Base-by-base conservation (phyloP, 2,329 filamentous ascomycete species). In the Penicillium freii region DNA sequence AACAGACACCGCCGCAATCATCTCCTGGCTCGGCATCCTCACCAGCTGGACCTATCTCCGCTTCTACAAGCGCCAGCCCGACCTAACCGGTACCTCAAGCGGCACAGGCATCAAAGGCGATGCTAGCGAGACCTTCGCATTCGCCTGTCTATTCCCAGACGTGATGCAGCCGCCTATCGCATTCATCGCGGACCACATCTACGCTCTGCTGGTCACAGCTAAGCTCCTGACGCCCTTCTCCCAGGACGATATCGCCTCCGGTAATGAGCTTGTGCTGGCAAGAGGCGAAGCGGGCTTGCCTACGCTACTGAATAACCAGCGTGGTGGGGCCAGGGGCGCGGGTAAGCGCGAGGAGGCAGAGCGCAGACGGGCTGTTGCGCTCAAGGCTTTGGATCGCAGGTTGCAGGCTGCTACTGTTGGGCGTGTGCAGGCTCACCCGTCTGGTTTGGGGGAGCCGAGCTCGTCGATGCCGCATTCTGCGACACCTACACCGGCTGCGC, bases 1-100 rank as follows among this genome's bases (percentile, higher is more conserved):
- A 58, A 89, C 85, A n/a, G 84, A 87, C 69, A 91, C 91, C 21
- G 88, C 91, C 45, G 82, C 92, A 63, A 85, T 95, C 71, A 84
- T 97, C 59, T 86, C 90, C 51, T 80, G 90, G 73, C 88, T 89
- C 66, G 92, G 91, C 57, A 89, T 99, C 74, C 74, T 97, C 59
- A 88, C 87, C 11, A 92, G 91, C 73, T 99, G 93, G 93, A 91
- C 90, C 43, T 97, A 97, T 75, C 86, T 99, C 19, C 91, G 94
- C 65, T 99, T 97, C 81, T 97, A 91, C 81, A 96, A 96, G 78
- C 71, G 71, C 33, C 78, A 80, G 59, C 82, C 78, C n/a, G 84
- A 81, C 58, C 75, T 82, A 5, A 81, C 82, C 0, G 81, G 81
- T 0, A 78, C 81, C 2, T 78, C 80, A 5, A 84, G 81, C 8